A percentile compares a stretch with the other conserved stretches of the same genome.
phyloP scores from a whole-genome alignment of 108 stramenopile species.

The Pseudonitzschia pungens region DNA sequence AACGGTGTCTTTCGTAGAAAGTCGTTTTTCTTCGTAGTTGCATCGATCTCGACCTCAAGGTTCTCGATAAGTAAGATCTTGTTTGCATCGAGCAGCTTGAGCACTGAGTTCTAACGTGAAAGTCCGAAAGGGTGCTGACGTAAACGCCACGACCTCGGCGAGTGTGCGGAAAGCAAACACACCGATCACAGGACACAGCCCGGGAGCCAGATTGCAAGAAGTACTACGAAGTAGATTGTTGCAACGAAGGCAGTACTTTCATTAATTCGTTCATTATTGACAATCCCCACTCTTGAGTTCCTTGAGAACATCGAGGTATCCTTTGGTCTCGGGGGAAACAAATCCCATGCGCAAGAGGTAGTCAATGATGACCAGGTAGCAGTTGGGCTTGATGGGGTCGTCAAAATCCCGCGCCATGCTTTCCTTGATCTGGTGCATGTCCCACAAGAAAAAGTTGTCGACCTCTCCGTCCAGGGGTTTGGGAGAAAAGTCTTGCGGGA shows the following conservation, averaged over 20 bases:
- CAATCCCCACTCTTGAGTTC: conserved; percentile 76
- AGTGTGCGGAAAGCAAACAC: no score
- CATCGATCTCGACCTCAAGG: no score
- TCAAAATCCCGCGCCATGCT: conserved; percentile 52
- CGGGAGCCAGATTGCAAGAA: no score
- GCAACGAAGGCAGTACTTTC: background rate
- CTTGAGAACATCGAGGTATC: conserved; percentile 74
- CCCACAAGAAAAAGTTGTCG: conserved; percentile 79
- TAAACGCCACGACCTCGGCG: no score
- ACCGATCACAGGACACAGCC: no score
- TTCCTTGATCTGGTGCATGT: conserved; percentile 55
- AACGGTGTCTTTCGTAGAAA: no score
- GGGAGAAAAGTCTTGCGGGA: conserved; percentile 75
- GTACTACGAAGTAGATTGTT: background rate
- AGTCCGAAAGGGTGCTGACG: no score
- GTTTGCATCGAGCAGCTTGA: no score
- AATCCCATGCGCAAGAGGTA: conserved; percentile 64
- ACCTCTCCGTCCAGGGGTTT: conserved; percentile 88
- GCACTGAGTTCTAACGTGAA: no score
- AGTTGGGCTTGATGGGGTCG: conserved; percentile 92
- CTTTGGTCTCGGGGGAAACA: conserved; percentile 65
- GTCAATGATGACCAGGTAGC: conserved; percentile 84
- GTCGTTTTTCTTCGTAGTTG: no score
- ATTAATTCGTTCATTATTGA: conserved; percentile 3
- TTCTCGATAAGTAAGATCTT: no score